These are phyloP conservation scores for Apiospora malaysiana DNA, from an alignment of 2,329 filamentous ascomycete species.

Conservation along the genomic window DNA sequence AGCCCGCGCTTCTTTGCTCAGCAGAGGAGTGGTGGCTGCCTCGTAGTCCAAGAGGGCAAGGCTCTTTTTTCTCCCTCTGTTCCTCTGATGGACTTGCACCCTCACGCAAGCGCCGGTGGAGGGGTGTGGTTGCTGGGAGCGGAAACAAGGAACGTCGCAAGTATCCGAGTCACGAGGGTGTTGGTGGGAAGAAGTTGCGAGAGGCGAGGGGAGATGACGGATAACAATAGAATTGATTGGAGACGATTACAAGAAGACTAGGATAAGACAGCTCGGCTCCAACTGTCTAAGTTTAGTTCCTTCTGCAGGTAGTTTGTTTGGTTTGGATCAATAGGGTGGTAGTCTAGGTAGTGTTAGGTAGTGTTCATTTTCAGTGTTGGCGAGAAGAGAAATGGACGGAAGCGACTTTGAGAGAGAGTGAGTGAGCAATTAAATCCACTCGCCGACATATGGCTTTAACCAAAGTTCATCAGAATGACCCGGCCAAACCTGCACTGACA, in stretches of 20 bases:
- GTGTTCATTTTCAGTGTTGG: too few relatives aligned
- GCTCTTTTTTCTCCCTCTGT: neutral
- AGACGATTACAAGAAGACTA: constrained; percentile 11
- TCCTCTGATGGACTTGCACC: neutral
- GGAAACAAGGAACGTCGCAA: constrained; percentile 21
- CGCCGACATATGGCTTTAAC: constrained; percentile 5
- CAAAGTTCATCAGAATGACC: constrained; percentile 3
- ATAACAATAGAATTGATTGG: constrained; percentile 17
- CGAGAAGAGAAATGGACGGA: constrained; percentile 1
- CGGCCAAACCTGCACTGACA: neutral
- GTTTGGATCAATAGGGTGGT: neutral
- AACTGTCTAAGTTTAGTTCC: constrained; percentile 16
- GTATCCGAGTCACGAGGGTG: neutral
- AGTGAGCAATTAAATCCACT: constrained; percentile 12
- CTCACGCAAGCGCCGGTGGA: constrained; percentile 16
- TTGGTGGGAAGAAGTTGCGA: constrained; percentile 17
- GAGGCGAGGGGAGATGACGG: constrained; percentile 16
- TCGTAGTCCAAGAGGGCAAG: neutral
- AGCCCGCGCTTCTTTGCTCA: constrained; percentile 1
- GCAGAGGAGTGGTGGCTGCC: neutral
- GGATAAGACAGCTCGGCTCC: constrained; percentile 13
- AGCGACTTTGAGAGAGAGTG: neutral
- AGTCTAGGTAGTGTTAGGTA: neutral
- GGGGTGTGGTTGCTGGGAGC: neutral
- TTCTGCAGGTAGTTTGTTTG: constrained; percentile 10